A percentile compares a stretch with the other conserved stretches of the same genome.
Evolutionary conservation across 768 basidiomycete genomes (phyloP).

Genomic region (Psilocybe subaeruginosa): DNA sequence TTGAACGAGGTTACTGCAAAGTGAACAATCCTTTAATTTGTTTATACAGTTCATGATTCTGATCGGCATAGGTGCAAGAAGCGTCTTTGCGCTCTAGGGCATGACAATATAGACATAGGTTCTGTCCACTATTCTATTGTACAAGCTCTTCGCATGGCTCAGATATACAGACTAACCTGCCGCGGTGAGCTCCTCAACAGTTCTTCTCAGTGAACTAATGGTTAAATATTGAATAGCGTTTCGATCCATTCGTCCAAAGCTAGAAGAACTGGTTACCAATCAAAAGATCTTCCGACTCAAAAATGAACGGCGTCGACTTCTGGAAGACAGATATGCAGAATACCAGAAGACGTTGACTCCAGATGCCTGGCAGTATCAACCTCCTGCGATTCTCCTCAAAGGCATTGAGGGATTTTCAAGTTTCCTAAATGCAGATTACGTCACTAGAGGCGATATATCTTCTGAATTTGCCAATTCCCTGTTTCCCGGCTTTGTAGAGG

Average conservation of each 20-base stretch:
- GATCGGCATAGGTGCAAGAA: conserved; percentile 16
- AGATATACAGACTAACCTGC: conserved; percentile 13
- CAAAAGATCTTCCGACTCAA: conserved; percentile 16
- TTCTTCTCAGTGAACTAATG: neutral
- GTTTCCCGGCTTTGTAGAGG: conserved; percentile 18
- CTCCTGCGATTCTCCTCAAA: conserved; percentile 10
- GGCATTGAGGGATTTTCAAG: conserved; percentile 15
- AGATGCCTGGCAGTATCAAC: conserved; percentile 22
- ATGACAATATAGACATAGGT: conserved; percentile 19
- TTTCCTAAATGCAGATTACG: conserved; percentile 19
- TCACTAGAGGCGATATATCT: conserved; percentile 16
- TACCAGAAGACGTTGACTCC: conserved; percentile 20
- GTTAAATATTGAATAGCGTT: conserved; percentile 15
- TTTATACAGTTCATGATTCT: neutral
- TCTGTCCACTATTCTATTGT: conserved; percentile 14
- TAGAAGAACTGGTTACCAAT: conserved; percentile 15
- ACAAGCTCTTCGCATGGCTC: conserved; percentile 13
- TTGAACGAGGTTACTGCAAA: neutral
- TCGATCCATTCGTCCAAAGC: conserved; percentile 17
- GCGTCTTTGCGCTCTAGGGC: conserved; percentile 20
- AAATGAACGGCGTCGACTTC: conserved; percentile 17
- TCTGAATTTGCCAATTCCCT: conserved; percentile 14
- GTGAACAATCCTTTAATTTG: conserved; percentile 3
- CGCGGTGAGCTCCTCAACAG: conserved; percentile 9
- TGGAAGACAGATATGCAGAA: conserved; percentile 19